Percentiles rank a stretch among this genome's conserved stretches.
phyloP scores from a whole-genome alignment of 805 yeast species.

The Clavispora asparagi region DNA sequence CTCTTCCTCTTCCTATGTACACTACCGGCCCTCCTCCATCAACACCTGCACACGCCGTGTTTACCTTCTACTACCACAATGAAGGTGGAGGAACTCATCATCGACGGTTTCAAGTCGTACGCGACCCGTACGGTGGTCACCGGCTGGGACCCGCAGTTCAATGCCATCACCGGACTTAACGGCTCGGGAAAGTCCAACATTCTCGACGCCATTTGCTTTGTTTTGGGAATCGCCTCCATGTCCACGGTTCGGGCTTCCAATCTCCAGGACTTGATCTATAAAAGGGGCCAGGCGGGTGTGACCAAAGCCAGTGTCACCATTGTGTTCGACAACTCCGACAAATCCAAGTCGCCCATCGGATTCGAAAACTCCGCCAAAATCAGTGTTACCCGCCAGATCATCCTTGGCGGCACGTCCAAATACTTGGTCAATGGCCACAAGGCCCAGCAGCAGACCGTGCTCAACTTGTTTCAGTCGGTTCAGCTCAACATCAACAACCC shows the following conservation, averaged over 20 bases:
- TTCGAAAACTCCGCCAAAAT: constrained; percentile 73
- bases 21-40: background rate
- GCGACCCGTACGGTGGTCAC: constrained; percentile 94
- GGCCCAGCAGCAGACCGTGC: constrained; percentile 90
- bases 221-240: constrained; percentile 94
- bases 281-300: constrained; percentile 97
- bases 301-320: constrained; percentile 96
- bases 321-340: constrained; percentile 84
- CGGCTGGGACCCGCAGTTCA: constrained; percentile 94
- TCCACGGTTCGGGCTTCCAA: constrained; percentile 91
- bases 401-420: constrained; percentile 87
- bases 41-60: background rate
- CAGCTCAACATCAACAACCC: constrained; percentile 96
- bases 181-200: constrained; percentile 98
- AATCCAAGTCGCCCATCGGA: constrained; percentile 76
- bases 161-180: constrained; percentile 95
- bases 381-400: constrained; percentile 87
- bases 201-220: constrained; percentile 95
- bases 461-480: constrained; percentile 87
- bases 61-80: constrained; percentile 29
- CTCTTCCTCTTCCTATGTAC: background rate
- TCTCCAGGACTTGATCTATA: constrained; percentile 89
- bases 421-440: constrained; percentile 93
- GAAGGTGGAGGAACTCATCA: constrained; percentile 93
- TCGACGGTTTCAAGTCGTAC: constrained; percentile 97